Percentiles rank a stretch among this genome's conserved stretches.
These are phyloP conservation scores for Phycomyces nitens DNA, from an alignment of 192 early-diverging fungal species.

Conservation along the genomic window DNA sequence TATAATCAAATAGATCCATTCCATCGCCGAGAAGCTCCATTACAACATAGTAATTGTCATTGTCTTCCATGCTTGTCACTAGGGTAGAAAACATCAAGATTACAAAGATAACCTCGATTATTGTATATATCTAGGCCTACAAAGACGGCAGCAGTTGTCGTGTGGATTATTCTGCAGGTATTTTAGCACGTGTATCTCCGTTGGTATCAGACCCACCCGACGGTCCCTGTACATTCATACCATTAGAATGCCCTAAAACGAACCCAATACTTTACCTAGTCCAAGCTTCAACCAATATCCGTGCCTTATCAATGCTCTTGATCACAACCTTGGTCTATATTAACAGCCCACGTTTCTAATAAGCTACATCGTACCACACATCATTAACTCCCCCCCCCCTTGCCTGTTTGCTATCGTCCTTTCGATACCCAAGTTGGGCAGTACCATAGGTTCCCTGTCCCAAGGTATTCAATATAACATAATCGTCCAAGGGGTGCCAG, in stretches of 20 bases:
- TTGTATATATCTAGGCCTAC: conserved; percentile 32
- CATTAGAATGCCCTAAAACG: background rate
- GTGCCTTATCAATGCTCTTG: conserved; percentile 64
- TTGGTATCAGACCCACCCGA: conserved; percentile 55
- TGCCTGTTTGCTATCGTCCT: conserved; percentile 48
- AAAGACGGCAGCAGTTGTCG: conserved; percentile 9
- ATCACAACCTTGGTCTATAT: conserved; percentile 49
- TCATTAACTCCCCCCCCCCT: background rate
- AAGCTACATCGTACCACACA: too few relatives aligned
- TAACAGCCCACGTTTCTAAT: too few relatives aligned
- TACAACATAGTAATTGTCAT: conserved; percentile 60
- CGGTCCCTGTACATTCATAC: conserved; percentile 35
- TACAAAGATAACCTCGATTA: background rate
- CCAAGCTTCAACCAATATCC: conserved; percentile 61
- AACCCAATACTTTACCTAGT: conserved; percentile 30
- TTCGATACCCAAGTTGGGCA: conserved; percentile 55
- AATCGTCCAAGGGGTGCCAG: conserved; percentile 37
- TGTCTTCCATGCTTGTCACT: conserved; percentile 68
- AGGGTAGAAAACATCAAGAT: conserved; percentile 9
- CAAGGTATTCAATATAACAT: conserved; percentile 51
- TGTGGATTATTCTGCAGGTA: conserved; percentile 27
- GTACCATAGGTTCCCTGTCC: conserved; percentile 71
- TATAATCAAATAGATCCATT: conserved; percentile 52
- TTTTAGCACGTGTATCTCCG: conserved; percentile 69
- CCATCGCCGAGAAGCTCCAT: conserved; percentile 51